phyloP scores from a whole-genome alignment of 805 yeast genomes.

The Candida rishiriensis region DNA sequence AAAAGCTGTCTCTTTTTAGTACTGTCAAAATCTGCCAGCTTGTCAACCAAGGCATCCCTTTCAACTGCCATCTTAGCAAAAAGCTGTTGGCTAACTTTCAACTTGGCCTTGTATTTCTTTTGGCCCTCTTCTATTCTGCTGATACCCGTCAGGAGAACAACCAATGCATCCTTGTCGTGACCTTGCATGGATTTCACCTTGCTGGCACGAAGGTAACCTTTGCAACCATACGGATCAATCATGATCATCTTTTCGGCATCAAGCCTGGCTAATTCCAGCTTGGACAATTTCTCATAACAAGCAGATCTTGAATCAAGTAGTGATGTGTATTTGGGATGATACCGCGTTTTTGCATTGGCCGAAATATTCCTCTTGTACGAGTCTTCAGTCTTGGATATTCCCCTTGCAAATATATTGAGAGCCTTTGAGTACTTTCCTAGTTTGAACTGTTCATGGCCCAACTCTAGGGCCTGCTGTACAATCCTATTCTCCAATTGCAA shows the following conservation, averaged over 20 bases:
- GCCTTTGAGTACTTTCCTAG: slow-evolving; percentile 18
- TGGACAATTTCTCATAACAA: slow-evolving; percentile 38
- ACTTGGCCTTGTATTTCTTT: slow-evolving; percentile 17
- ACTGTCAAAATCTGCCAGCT: background rate
- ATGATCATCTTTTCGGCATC: slow-evolving; percentile 35
- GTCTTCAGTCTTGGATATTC: slow-evolving; percentile 11
- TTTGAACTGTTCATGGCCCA: slow-evolving; percentile 17
- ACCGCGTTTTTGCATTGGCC: background rate
- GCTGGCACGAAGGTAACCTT: slow-evolving; percentile 43
- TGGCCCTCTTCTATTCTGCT: slow-evolving; percentile 31
- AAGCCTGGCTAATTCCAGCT: slow-evolving; percentile 29
- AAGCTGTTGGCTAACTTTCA: slow-evolving; percentile 32
- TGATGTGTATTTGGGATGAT: slow-evolving; percentile 11
- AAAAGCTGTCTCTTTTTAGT: background rate
- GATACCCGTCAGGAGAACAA: slow-evolving; percentile 34
- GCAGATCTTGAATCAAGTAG: slow-evolving; percentile 46
- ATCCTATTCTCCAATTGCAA: background rate
- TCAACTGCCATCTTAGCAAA: slow-evolving; percentile 23
- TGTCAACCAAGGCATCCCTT: slow-evolving; percentile 4
- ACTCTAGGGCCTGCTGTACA: slow-evolving; percentile 10
- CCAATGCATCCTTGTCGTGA: slow-evolving; percentile 33
- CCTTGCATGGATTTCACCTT: slow-evolving; percentile 30
- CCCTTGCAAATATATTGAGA: slow-evolving; percentile 16
- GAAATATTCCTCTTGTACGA: slow-evolving; percentile 1
- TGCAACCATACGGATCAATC: slow-evolving; percentile 42